Base-by-base conservation (phyloP, 2,329 filamentous ascomycete genomes). In the Trichoderma sp. region DNA sequence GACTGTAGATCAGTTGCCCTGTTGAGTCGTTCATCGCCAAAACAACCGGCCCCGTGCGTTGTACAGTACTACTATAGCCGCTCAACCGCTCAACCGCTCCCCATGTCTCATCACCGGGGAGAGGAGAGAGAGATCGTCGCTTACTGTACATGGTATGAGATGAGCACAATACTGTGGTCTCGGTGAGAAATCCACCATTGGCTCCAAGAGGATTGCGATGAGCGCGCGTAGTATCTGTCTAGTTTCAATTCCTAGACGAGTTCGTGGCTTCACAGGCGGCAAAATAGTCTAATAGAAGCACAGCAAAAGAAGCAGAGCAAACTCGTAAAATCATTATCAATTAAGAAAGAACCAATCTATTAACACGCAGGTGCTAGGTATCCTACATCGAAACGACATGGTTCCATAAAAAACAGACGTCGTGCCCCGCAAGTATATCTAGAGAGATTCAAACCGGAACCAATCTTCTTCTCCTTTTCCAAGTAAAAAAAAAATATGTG, bases 401-500 rank as follows among this genome's bases (percentile, higher is more conserved):
- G 65, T 37, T 37, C 65, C 42, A 17, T 52, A 12, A 50, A 63
- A 68, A 53, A 65, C 60, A 58, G 53, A 52, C 34, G 48, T 60
- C 54, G 45, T 48, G 63, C 48, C 45, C 54, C 57, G 45, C 64
- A 35, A 57, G 35, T 58, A 32, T 53, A 53, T 58, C 45, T 52
- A 67, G 45, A 60, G 17, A 53, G 45, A 64, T 64, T 61, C 56
- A 66, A 53, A 48, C 45, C 59, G 37, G 42, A 69, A 57, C 48
- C 57, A 65, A 57, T 54, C 59, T 59, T 64, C 56, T 68, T 72
- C 71, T 71, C 70, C 68, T 70, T 70, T 71, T 71, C 71, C 71
- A 74, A 76, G 70, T 68, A 72, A 73, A 53, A 37, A 48, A 32
- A 58, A 58, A 69, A 69, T 73, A 75, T 76, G 74, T 76, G 72